These are phyloP conservation scores for Hymenoscyphus albidus DNA, from an alignment of 2,329 filamentous ascomycete genomes.

Conservation along the genomic window DNA sequence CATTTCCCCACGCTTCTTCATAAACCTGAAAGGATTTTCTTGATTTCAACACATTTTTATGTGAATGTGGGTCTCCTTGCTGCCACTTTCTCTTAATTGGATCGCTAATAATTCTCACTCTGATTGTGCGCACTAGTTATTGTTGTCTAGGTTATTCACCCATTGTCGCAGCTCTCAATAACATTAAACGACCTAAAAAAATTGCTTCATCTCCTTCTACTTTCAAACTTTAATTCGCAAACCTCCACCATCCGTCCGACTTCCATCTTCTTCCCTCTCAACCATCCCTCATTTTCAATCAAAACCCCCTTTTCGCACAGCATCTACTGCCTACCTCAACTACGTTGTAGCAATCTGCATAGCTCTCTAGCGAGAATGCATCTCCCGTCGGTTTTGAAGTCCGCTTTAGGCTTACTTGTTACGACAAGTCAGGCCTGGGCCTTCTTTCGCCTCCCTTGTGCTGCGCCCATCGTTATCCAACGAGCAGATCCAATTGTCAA, in stretches of 20 bases:
- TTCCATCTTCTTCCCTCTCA: background rate
- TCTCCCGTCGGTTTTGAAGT: background rate
- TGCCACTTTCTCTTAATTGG: background rate
- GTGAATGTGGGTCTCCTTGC: background rate
- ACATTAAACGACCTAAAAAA: background rate
- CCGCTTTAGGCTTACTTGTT: background rate
- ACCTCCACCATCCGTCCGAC: background rate
- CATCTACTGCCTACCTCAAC: background rate
- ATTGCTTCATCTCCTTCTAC: background rate
- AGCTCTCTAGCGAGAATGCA: background rate
- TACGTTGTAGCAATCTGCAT: background rate
- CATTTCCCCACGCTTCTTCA: no score
- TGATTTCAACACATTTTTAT: no score
- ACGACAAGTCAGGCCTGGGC: constrained; percentile 32
- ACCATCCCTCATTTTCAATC: background rate
- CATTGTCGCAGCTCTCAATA: background rate
- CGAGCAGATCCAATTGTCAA: constrained; percentile 57
- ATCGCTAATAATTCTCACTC: background rate
- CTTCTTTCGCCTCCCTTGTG: constrained; percentile 45
- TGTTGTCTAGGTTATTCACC: background rate
- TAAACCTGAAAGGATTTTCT: no score
- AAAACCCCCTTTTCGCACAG: background rate
- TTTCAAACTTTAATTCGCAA: background rate
- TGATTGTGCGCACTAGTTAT: background rate
- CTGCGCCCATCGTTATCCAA: constrained; percentile 40